A percentile compares a stretch with the other conserved stretches of the same genome.
Conservation (phyloP, 1,284 basidiomycete genomes). For the Pisolithus thermaeus region DNA sequence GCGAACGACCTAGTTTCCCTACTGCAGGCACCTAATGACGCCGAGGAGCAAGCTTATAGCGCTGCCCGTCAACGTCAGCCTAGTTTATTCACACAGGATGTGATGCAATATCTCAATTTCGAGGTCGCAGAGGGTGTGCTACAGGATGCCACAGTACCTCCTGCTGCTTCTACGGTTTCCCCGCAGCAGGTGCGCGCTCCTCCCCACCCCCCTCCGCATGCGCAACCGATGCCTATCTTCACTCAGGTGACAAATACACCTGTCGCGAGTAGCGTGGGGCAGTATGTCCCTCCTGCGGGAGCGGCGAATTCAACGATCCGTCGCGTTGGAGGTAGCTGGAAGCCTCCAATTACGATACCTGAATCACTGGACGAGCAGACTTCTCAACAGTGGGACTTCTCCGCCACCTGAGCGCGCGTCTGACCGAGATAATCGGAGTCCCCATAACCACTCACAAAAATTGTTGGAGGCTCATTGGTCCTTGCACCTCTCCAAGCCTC, state of each 20-base stretch:
- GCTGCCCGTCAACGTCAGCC: conserved; percentile 15
- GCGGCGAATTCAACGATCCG: conserved; percentile 42
- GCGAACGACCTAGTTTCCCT: conserved; percentile 14
- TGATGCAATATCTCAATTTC: conserved; percentile 26
- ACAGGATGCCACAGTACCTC: conserved; percentile 2
- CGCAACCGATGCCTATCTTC: conserved; percentile 20
- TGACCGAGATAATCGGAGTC: background rate
- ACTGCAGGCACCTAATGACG: conserved; percentile 12
- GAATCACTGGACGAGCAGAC: conserved; percentile 25
- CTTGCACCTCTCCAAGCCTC: no score
- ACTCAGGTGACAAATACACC: conserved; percentile 25
- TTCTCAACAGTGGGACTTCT: conserved; percentile 9
- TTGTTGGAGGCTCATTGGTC: no score
- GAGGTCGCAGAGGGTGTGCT: conserved; percentile 15
- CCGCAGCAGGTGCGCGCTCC: conserved; percentile 16
- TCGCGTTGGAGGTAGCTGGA: conserved; percentile 52
- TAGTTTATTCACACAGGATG: conserved; percentile 21
- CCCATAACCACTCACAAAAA: background rate
- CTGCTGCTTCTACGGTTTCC: conserved; percentile 8
- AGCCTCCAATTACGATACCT: conserved; percentile 21
- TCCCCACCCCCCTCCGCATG: conserved; percentile 7
- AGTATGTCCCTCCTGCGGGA: conserved; percentile 51
- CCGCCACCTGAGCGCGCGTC: background rate
- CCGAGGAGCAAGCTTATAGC: conserved; percentile 9
- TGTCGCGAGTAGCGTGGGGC: conserved; percentile 3